Percentiles rank a stretch among this genome's conserved stretches.
phyloP scores from a whole-genome alignment of 306 rosid genomes.

The Acacia acuminata region DNA sequence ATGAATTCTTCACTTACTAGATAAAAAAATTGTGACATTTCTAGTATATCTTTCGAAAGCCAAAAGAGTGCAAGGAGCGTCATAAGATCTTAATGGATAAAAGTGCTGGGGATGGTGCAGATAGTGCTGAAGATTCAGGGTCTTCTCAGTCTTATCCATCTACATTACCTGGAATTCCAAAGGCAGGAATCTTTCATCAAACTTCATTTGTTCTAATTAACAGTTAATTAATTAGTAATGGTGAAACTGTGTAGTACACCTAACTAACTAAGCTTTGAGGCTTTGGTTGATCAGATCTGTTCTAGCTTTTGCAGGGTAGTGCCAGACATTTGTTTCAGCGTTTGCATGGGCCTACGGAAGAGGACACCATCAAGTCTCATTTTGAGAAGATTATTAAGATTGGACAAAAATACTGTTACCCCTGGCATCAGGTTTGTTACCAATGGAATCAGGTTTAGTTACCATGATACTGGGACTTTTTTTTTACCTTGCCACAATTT shows the following conservation, averaged over 20 bases:
- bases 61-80: conserved; percentile 88
- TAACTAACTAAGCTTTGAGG: background rate
- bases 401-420: conserved; percentile 62
- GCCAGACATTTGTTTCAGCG: conserved; percentile 89
- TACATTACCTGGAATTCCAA: conserved; percentile 81
- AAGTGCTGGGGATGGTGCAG: conserved; percentile 78
- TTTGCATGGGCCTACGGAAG: conserved; percentile 83
- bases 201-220: background rate
- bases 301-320: conserved; percentile 66
- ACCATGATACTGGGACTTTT: background rate
- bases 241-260: background rate
- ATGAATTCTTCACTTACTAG: background rate
- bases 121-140: conserved; percentile 92
- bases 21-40: conserved; percentile 28
- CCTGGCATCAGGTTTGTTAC: conserved; percentile 60
- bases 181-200: conserved; percentile 50
- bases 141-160: conserved; percentile 87
- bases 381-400: conserved; percentile 79
- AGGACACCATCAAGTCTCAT: conserved; percentile 77
- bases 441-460: conserved; percentile 51
- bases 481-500: too few relatives aligned
- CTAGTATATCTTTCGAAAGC: conserved; percentile 78
- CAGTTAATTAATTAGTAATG: background rate
- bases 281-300: conserved; percentile 31
- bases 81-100: conserved; percentile 82